Percentiles rank a stretch among this genome's conserved stretches.
Evolutionary conservation across 2,329 filamentous ascomycete genomes (phyloP).

Genomic region (Colletotrichum ledebouriae): DNA sequence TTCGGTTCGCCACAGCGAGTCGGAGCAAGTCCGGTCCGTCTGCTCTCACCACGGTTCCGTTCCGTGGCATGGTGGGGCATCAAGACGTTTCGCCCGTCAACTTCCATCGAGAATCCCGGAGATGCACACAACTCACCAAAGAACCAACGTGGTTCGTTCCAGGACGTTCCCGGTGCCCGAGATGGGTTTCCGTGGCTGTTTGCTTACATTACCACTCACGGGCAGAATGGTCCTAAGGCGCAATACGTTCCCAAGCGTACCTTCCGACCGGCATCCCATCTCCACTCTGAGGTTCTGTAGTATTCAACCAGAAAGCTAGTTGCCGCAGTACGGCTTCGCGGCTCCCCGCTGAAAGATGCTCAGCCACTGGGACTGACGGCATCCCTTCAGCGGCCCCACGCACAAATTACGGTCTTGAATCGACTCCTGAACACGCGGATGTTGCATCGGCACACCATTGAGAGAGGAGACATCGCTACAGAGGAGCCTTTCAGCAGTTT

Average conservation of each 20-base stretch:
- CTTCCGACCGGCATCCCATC: constrained; percentile 25
- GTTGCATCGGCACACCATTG: constrained; percentile 13
- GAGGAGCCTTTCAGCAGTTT: no score
- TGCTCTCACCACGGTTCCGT: not conserved
- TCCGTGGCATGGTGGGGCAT: constrained; percentile 5
- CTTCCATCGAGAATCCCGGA: not conserved
- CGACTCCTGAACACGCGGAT: constrained; percentile 24
- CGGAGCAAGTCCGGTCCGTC: constrained; percentile 28
- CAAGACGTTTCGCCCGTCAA: not conserved
- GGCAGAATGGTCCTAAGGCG: no score
- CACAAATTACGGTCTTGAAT: constrained; percentile 14
- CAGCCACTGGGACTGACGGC: constrained; percentile 34
- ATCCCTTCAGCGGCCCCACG: constrained; percentile 22
- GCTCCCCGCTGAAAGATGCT: constrained; percentile 29
- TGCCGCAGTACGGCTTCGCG: constrained; percentile 8
- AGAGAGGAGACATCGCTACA: not conserved
- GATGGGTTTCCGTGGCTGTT: not conserved
- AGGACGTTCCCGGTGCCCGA: constrained; percentile 3
- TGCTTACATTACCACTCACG: not conserved
- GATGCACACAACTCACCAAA: not conserved
- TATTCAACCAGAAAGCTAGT: constrained; percentile 28
- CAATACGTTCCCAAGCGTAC: constrained; percentile 15
- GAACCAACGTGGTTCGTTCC: not conserved
- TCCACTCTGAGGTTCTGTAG: constrained; percentile 22
- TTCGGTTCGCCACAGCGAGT: constrained; percentile 15